Evolutionary conservation across 1,139 yeast species (phyloP), one percentile per base, ranked within the genome.

Genomic region (Taphrina betulina): DNA sequence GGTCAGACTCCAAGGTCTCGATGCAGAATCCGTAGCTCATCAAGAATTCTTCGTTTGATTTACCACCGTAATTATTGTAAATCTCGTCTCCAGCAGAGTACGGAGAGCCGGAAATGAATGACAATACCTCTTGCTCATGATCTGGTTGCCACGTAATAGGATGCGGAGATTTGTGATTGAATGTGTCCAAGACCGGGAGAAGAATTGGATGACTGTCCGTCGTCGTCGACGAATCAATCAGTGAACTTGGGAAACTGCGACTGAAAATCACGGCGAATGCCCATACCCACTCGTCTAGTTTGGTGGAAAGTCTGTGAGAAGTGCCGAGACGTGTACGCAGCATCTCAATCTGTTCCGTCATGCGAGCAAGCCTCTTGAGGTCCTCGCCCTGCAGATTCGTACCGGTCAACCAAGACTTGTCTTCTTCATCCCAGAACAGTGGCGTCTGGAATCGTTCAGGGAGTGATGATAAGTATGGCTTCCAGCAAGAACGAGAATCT

Each of bases 61-160:
- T 89, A 59, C 82, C 79, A 0, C 97, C 97, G 68, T 90, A 89
- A 68, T 86, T 88, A 67, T 89, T 88, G 67, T 69, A 83, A 1
- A 88, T 63, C 65, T 87, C 84, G 3, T 66, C 65, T 0, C 80
- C 82, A 5, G 62, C 63, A 10, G 3, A 12, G 4, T 64, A 57
- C 51, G 71, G 69, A 2, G 62, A 44, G 7, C 57, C 60, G 1
- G 60, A 65, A 14, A 67, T 66, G 36, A 41, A 34, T 23, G 42
- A n/a, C 23, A 40, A n/a, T 7, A 12, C 12, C 17, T 20, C 16
- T n/a, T 22, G 24, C 26, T 31, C 16, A 10, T 28, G 19, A 34
- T 22, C 29, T 1, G 68, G 64, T 36, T 66, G 69, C 96, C 96
- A 89, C 29, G 75, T 73, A 1, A 88, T 89, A n/a, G 77, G 71